Evolutionary conservation across 1,139 yeast species (phyloP).

Genomic region (Yamadazyma atmosphaerica): DNA sequence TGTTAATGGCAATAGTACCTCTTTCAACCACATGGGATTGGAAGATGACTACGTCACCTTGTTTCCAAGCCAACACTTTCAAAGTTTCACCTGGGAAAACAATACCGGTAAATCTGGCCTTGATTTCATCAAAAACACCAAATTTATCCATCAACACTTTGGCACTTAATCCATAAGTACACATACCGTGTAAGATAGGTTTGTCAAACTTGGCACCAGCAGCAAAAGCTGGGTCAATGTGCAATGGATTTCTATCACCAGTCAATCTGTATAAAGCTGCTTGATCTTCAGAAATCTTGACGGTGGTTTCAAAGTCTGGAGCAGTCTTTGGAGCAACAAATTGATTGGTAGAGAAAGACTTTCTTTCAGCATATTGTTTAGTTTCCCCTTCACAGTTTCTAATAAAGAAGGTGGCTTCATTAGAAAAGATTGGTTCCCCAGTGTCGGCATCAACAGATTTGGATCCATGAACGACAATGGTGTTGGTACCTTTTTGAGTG

Average conservation of each 20-base stretch:
- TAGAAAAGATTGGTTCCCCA: constrained; percentile 71
- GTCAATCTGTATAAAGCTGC: constrained; percentile 90
- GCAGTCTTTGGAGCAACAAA: constrained; percentile 64
- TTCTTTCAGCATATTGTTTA: constrained; percentile 47
- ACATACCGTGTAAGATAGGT: constrained; percentile 93
- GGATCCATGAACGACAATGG: constrained; percentile 75
- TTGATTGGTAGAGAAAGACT: constrained; percentile 59
- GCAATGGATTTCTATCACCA: constrained; percentile 95
- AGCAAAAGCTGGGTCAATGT: constrained; percentile 90
- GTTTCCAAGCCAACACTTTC: constrained; percentile 82
- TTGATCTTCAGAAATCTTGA: constrained; percentile 67
- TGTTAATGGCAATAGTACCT: constrained; percentile 74
- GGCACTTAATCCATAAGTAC: constrained; percentile 80
- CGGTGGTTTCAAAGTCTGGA: constrained; percentile 68
- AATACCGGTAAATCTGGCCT: constrained; percentile 87
- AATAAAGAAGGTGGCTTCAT: constrained; percentile 83
- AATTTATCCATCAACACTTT: constrained; percentile 75
- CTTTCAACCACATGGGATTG: constrained; percentile 84
- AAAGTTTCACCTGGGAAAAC: constrained; percentile 98
- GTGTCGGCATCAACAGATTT: constrained; percentile 69
- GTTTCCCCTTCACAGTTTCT: constrained; percentile 79
- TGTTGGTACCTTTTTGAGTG: constrained; percentile 86
- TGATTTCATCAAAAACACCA: constrained; percentile 83
- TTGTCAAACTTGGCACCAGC: constrained; percentile 81
- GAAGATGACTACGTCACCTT: constrained; percentile 68